Percentiles rank a stretch among this genome's conserved stretches.
These are phyloP conservation scores for Torrubiellomyces zombiae DNA, from an alignment of 2,329 filamentous ascomycete genomes.

Conservation along the genomic window DNA sequence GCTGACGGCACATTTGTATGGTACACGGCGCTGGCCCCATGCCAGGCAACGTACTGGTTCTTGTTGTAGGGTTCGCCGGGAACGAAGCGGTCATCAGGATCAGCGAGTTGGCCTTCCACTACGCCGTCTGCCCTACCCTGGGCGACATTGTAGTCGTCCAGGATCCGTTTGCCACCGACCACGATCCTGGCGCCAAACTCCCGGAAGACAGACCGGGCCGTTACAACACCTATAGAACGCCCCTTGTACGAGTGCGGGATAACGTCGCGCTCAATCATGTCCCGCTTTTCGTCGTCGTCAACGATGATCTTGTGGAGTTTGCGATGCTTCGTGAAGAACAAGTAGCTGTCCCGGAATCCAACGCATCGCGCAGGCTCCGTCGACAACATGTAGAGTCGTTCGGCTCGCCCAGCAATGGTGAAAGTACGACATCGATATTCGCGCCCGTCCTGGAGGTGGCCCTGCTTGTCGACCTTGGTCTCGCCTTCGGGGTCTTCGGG, in stretches of 20 bases:
- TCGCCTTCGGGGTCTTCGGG: conserved; percentile 81
- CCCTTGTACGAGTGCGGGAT: conserved; percentile 98
- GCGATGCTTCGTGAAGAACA: conserved; percentile 97
- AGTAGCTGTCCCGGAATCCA: conserved; percentile 92
- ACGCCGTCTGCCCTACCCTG: conserved; percentile 61
- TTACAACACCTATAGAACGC: conserved; percentile 90
- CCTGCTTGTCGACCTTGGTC: conserved; percentile 81
- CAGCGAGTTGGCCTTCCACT: conserved; percentile 77
- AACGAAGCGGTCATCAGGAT: conserved; percentile 69
- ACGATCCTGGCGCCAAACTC: conserved; percentile 93
- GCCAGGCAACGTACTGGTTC: conserved; percentile 98
- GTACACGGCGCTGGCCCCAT: conserved; percentile 90
- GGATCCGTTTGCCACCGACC: conserved; percentile 71
- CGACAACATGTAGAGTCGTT: conserved; percentile 92
- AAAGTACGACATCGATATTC: conserved; percentile 95
- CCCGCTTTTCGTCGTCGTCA: conserved; percentile 89
- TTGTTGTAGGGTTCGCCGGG: conserved; percentile 85
- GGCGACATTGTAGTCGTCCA: conserved; percentile 77
- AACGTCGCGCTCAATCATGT: conserved; percentile 87
- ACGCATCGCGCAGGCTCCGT: conserved; percentile 94
- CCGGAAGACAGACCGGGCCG: conserved; percentile 87
- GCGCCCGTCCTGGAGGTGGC: conserved; percentile 64
- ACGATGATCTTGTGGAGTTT: conserved; percentile 97
- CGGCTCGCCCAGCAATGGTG: conserved; percentile 67
- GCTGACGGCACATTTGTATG: conserved; percentile 65